These are phyloP conservation scores for Agrostemma githago DNA, from an alignment of 148 eudicot genomes.

Conservation along the genomic window DNA sequence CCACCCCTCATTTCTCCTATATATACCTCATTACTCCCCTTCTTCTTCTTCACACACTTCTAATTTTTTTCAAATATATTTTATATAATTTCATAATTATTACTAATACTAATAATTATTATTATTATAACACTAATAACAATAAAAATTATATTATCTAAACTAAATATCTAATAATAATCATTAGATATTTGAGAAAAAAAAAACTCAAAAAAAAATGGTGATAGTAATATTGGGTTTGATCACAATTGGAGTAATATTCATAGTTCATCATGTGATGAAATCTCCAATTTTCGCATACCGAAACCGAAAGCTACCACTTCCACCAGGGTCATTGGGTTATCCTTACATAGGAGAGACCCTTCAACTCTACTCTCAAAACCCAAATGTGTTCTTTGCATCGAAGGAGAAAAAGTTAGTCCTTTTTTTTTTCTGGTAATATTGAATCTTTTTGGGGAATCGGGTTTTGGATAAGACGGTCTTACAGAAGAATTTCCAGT, in stretches of 20 bases:
- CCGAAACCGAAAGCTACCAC: slow-evolving; percentile 37
- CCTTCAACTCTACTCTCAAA: slow-evolving; percentile 79
- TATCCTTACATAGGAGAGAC: slow-evolving; percentile 94
- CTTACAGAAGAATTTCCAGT: not conserved
- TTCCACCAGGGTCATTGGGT: slow-evolving; percentile 89
- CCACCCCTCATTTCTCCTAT: slow-evolving; percentile 12
- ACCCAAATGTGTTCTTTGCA: slow-evolving; percentile 86
- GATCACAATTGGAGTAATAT: slow-evolving; percentile 21
- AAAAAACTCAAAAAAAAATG: slow-evolving; percentile 2
- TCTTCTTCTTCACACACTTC: slow-evolving; percentile 23
- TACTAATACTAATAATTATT: no score
- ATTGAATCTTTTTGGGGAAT: not conserved
- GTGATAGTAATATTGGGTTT: slow-evolving; percentile 26
- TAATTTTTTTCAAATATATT: slow-evolving; percentile 16
- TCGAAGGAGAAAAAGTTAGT: slow-evolving; percentile 75
- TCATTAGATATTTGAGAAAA: not conserved
- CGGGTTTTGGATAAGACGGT: not conserved
- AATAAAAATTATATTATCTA: no score
- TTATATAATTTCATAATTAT: not conserved
- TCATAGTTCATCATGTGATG: slow-evolving; percentile 6
- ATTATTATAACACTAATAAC: no score
- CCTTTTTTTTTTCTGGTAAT: not conserved
- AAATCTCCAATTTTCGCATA: slow-evolving; percentile 19
- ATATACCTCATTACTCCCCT: slow-evolving; percentile 26
- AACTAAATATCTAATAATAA: no score